Conservation (phyloP, 2,329 filamentous ascomycete species). For the Pezicula radicicola region DNA sequence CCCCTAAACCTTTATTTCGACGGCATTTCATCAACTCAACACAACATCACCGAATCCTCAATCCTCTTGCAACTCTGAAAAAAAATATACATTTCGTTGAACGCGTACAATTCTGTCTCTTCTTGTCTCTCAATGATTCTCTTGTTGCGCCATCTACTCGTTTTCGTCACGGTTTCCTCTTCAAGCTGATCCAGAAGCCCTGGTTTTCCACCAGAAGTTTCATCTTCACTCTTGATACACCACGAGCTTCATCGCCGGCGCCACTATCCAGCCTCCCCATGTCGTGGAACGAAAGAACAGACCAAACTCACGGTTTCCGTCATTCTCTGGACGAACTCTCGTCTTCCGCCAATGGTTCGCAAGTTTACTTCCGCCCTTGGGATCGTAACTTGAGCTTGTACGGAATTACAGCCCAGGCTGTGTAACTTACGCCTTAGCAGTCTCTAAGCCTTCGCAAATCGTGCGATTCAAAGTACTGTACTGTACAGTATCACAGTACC, state of each 20-base stretch:
- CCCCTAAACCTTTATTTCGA: no score
- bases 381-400: conserved; percentile 3
- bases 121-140: no score
- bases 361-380: not conserved
- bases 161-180: not conserved
- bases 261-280: conserved; percentile 8
- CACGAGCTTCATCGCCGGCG: conserved; percentile 19
- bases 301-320: not conserved
- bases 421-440: not conserved
- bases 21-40: no score
- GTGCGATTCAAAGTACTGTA: not conserved
- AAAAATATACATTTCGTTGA: no score
- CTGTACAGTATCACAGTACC: no score
- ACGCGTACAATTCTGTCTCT: no score
- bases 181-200: conserved; percentile 1
- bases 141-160: no score
- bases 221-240: conserved; percentile 24
- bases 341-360: conserved; percentile 1
- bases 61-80: no score
- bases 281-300: conserved; percentile 1
- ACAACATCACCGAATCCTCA: no score
- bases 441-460: not conserved
- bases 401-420: no score
- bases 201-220: conserved; percentile 19
- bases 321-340: conserved; percentile 11